phyloP scores from a whole-genome alignment of 169 alveolate species.

The Miamiensis avidus region DNA sequence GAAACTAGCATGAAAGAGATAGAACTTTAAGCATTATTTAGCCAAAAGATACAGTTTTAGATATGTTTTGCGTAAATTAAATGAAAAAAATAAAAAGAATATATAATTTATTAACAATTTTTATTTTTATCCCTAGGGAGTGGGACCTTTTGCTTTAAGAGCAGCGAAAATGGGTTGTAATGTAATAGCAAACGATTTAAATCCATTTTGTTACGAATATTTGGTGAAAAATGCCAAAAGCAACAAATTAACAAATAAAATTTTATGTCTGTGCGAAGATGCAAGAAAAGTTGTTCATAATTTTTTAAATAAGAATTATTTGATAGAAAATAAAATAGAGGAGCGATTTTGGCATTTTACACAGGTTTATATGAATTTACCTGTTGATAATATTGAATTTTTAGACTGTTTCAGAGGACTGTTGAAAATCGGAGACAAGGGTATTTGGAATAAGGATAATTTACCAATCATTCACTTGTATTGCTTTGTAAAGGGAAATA shows the following conservation, averaged over 20 bases:
- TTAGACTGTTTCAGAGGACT: slow-evolving; percentile 76
- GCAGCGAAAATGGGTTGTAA: slow-evolving; percentile 66
- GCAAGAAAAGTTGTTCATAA: slow-evolving; percentile 70
- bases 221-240: slow-evolving; percentile 57
- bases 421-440: slow-evolving; percentile 33
- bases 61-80: slow-evolving; percentile 62
- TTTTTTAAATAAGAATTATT: slow-evolving; percentile 48
- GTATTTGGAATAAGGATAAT: slow-evolving; percentile 44
- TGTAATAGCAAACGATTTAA: slow-evolving; percentile 79
- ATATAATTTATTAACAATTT: too few relatives aligned
- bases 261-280: slow-evolving; percentile 75
- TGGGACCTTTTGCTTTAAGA: slow-evolving; percentile 82
- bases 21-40: slow-evolving; percentile 63
- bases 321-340: slow-evolving; percentile 30
- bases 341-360: slow-evolving; percentile 63
- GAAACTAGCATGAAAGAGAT: slow-evolving; percentile 71
- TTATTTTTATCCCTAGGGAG: slow-evolving; percentile 42
- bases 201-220: slow-evolving; percentile 76
- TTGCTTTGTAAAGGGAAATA: slow-evolving; percentile 73
- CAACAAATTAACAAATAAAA: slow-evolving; percentile 64
- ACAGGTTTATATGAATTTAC: slow-evolving; percentile 85
- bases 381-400: slow-evolving; percentile 82
- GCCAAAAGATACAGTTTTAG: slow-evolving; percentile 67
- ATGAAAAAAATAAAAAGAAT: too few relatives aligned
- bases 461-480: slow-evolving; percentile 80